A percentile compares a stretch with the other conserved stretches of the same genome.
These are phyloP conservation scores for Blastobotrys capitulatus DNA, from an alignment of 1,139 yeast species.

Conservation along the genomic window DNA sequence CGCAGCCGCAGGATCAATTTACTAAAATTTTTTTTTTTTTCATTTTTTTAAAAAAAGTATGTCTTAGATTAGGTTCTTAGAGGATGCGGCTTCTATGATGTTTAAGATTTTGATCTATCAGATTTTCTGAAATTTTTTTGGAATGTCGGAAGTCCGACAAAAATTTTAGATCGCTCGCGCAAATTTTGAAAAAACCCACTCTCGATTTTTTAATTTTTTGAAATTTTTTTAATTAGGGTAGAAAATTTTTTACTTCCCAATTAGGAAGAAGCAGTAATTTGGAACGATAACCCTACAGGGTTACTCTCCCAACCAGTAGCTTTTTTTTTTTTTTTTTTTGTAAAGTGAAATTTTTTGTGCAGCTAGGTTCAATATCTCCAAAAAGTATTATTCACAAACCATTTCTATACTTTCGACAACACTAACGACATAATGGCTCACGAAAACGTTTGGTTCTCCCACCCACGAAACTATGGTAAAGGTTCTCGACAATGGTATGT, in stretches of 20 bases:
- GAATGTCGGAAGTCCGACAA: too few relatives aligned
- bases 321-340: too few relatives aligned
- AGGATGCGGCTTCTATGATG: too few relatives aligned
- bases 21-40: background rate
- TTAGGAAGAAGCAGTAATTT: background rate
- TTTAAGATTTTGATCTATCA: too few relatives aligned
- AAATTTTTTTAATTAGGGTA: background rate
- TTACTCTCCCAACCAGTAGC: background rate
- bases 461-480: conserved; percentile 99
- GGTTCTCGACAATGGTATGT: conserved; percentile 93
- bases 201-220: background rate
- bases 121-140: too few relatives aligned
- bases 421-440: conserved; percentile 74
- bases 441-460: conserved; percentile 99
- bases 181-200: background rate
- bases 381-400: background rate
- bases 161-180: too few relatives aligned
- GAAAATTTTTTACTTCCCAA: background rate
- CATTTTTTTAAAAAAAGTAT: too few relatives aligned
- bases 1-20: background rate
- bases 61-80: too few relatives aligned
- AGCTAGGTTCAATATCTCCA: too few relatives aligned
- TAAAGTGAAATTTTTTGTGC: too few relatives aligned
- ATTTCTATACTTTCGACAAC: background rate
- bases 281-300: too few relatives aligned